These are phyloP conservation scores for Kazachstania martiniae DNA, from an alignment of 805 yeast genomes.

Conservation along the genomic window DNA sequence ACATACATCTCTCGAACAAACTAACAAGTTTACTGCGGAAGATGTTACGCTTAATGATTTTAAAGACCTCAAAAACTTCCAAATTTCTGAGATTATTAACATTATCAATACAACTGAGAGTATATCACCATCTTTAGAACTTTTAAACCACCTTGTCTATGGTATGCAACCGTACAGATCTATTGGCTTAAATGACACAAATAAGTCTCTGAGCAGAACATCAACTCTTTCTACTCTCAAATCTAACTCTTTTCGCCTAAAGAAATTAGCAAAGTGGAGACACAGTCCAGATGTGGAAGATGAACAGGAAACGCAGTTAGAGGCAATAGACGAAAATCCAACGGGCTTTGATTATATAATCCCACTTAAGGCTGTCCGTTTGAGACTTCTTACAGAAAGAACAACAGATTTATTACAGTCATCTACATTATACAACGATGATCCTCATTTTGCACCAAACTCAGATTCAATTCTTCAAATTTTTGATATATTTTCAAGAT, in stretches of 20 bases:
- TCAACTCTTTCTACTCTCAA: slow-evolving; percentile 13
- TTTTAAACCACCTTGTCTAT: slow-evolving; percentile 18
- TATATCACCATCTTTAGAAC: slow-evolving; percentile 21
- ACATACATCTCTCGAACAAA: not conserved
- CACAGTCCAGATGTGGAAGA: slow-evolving; percentile 13
- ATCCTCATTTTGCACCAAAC: slow-evolving; percentile 19
- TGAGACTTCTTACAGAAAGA: slow-evolving; percentile 52
- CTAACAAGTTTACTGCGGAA: not conserved
- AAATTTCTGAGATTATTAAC: slow-evolving; percentile 12
- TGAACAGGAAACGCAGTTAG: slow-evolving; percentile 10
- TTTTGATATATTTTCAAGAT: slow-evolving; percentile 28
- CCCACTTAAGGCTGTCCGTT: slow-evolving; percentile 28
- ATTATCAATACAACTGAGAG: slow-evolving; percentile 23
- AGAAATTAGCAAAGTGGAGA: slow-evolving; percentile 8
- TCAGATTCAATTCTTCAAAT: slow-evolving; percentile 26
- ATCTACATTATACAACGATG: slow-evolving; percentile 31
- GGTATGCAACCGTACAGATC: slow-evolving; percentile 4
- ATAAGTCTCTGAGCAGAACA: slow-evolving; percentile 7
- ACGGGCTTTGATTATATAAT: slow-evolving; percentile 17
- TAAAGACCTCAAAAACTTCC: slow-evolving; percentile 12
- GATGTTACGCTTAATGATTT: slow-evolving; percentile 7
- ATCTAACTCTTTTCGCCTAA: slow-evolving; percentile 11
- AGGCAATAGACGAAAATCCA: slow-evolving; percentile 13
- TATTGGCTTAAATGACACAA: too few relatives aligned
- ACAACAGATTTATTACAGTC: slow-evolving; percentile 63